phyloP scores from a whole-genome alignment of 257 asterid species.

The Verbena officinalis region DNA sequence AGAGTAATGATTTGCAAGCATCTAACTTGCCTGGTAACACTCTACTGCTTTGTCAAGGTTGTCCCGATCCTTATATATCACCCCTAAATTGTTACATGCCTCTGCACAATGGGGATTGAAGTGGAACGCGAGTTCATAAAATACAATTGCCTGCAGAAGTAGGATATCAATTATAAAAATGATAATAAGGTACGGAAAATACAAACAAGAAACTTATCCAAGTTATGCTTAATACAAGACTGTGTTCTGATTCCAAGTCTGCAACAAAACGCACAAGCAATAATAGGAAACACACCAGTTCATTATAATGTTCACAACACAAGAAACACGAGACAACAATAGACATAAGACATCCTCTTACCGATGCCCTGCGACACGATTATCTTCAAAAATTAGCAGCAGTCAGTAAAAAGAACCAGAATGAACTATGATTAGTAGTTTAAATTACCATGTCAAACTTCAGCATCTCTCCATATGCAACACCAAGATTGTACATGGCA shows the following conservation, averaged over 20 bases:
- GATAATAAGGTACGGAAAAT: constrained; percentile 9
- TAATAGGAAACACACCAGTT: background rate
- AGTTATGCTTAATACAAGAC: constrained; percentile 15
- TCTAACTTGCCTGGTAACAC: constrained; percentile 84
- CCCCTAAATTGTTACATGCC: constrained; percentile 99
- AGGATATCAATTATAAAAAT: constrained; percentile 24
- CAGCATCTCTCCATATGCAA: constrained; percentile 99
- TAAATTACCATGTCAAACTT: constrained; percentile 94
- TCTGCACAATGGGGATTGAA: constrained; percentile 99
- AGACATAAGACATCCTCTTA: constrained; percentile 10
- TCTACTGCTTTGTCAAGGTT: constrained; percentile 99
- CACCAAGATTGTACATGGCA: constrained; percentile 99
- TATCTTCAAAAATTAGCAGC: constrained; percentile 22
- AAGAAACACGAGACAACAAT: constrained; percentile 16
- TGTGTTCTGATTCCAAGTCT: constrained; percentile 20
- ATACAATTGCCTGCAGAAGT: constrained; percentile 87
- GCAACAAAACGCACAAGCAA: constrained; percentile 14
- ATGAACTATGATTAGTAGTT: constrained; percentile 12
- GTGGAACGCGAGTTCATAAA: constrained; percentile 99
- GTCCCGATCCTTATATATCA: constrained; percentile 95
- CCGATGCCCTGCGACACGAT: constrained; percentile 14
- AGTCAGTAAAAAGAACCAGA: constrained; percentile 18
- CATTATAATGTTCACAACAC: constrained; percentile 12
- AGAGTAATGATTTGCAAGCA: constrained; percentile 29
- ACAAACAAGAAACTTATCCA: constrained; percentile 18